Evolutionary conservation across 2,329 filamentous ascomycete genomes (phyloP), one percentile per base, ranked within the genome.

Genomic region (Penicillium sp.): DNA sequence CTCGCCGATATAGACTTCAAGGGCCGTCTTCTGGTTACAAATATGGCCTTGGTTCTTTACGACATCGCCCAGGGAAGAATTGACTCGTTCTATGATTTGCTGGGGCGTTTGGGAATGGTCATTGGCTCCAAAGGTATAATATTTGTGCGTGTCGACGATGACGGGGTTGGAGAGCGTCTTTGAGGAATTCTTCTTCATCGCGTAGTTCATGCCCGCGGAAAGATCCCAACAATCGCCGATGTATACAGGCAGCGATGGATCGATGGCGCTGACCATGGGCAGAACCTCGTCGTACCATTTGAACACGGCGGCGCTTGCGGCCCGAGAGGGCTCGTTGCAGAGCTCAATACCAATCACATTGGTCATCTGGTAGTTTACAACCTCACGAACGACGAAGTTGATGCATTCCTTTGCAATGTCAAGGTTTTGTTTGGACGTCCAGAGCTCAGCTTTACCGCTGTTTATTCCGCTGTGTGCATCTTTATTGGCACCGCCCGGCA

Each of bases 221-320:
- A 84, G 66, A 63, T 84, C 75, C 81, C 82, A 85, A 1, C 73
- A 82, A 63, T 85, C 83, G 6, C 79, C 82, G 59, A 86, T 78
- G 61, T 84, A 81, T 18, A 85, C 68, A 0, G 82, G 82, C 47
- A 85, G 70, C 2, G 66, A 74, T 2, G 70, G 49, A 63, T 85
- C 80, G 47, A 84, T 74, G 6, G 65, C 65, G 3, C 71, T 73
- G 23, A 83, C 69, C 18, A 76, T 74, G 11, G 65, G 64, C 40
- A 84, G 72, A 20, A 79, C 77, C 20, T 75, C 68, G 38, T 81
- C 78, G 62, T 85, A 85, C 77, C 79, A 86, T 20, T 78, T 75
- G 62, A 81, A 83, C 77, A 85, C 80, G 4, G 74, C 74, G 16
- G 73, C 69, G 18, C 42, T 47, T 6, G 79, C 78, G 49, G 77